Percentiles rank a stretch among this genome's conserved stretches.
These are phyloP conservation scores for Penicillium aurantiogriseum DNA, from an alignment of 2,329 filamentous ascomycete genomes.

Conservation along the genomic window DNA sequence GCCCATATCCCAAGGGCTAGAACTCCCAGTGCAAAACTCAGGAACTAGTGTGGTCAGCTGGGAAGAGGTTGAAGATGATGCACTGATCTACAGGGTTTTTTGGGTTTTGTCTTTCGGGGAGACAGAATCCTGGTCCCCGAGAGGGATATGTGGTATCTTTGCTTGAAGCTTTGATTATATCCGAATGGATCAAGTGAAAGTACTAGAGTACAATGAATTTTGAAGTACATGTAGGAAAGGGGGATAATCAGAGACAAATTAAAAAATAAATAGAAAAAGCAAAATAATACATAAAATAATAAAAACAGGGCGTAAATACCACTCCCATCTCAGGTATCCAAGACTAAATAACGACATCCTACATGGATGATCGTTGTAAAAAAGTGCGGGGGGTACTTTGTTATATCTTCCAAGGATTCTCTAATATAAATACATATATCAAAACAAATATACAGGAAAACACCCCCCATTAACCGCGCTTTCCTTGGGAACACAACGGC, in stretches of 20 bases:
- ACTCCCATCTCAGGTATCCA: neutral
- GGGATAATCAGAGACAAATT: neutral
- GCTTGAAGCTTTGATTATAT: neutral
- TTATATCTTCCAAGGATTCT: too few species aligned
- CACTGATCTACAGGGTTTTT: conserved; percentile 18
- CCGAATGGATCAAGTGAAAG: conserved; percentile 3
- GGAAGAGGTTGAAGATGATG: conserved; percentile 4
- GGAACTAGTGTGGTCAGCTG: conserved; percentile 1
- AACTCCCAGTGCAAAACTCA: conserved; percentile 4
- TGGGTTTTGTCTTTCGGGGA: conserved; percentile 12
- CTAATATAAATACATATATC: neutral
- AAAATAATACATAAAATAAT: neutral
- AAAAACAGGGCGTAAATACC: neutral
- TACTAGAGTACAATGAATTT: neutral
- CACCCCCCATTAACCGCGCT: neutral
- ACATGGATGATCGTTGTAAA: neutral
- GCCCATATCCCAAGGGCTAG: conserved; percentile 16
- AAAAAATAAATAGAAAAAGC: neutral
- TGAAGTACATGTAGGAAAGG: neutral
- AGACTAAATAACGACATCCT: neutral
- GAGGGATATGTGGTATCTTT: neutral
- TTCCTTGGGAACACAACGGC: conserved; percentile 5
- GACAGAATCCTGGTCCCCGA: conserved; percentile 16
- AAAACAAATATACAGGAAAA: neutral
- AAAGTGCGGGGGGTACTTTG: conserved; percentile 10